Conservation (phyloP, 371 early-diverging fungal genomes). For the Apophysomyces elegans region DNA sequence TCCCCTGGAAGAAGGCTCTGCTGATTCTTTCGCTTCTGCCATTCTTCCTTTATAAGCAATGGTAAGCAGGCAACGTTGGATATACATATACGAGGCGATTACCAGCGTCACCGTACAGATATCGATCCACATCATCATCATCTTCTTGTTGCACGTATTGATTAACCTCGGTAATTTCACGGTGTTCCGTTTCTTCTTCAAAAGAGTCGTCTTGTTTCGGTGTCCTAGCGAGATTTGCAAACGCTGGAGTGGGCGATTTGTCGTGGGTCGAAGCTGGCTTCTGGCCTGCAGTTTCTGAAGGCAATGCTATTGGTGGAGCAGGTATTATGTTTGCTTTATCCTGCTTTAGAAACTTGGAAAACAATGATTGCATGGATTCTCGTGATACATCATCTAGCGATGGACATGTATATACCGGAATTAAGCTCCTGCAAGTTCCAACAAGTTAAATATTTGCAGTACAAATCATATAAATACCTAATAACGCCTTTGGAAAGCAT, state of each 20-base stretch:
- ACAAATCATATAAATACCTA: slow-evolving; percentile 28
- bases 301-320: slow-evolving; percentile 11
- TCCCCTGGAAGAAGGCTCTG: neutral
- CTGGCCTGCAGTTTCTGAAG: neutral
- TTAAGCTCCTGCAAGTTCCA: slow-evolving; percentile 28
- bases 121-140: slow-evolving; percentile 37
- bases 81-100: neutral
- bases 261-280: neutral
- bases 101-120: slow-evolving; percentile 38
- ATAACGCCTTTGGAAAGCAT: slow-evolving; percentile 71
- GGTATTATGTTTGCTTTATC: slow-evolving; percentile 15
- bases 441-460: neutral
- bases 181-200: slow-evolving; percentile 3
- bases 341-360: slow-evolving; percentile 30
- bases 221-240: neutral
- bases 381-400: slow-evolving; percentile 31
- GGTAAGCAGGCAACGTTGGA: neutral
- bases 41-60: neutral
- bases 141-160: slow-evolving; percentile 23
- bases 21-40: neutral
- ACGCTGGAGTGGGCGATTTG: neutral
- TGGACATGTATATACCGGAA: slow-evolving; percentile 40
- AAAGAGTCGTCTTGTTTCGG: neutral
- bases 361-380: slow-evolving; percentile 33
- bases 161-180: slow-evolving; percentile 2